Evolutionary conservation across 2,329 filamentous ascomycete species (phyloP), one percentile per base, ranked within the genome.

Genomic region (Cephalotrichum gorgonifer): DNA sequence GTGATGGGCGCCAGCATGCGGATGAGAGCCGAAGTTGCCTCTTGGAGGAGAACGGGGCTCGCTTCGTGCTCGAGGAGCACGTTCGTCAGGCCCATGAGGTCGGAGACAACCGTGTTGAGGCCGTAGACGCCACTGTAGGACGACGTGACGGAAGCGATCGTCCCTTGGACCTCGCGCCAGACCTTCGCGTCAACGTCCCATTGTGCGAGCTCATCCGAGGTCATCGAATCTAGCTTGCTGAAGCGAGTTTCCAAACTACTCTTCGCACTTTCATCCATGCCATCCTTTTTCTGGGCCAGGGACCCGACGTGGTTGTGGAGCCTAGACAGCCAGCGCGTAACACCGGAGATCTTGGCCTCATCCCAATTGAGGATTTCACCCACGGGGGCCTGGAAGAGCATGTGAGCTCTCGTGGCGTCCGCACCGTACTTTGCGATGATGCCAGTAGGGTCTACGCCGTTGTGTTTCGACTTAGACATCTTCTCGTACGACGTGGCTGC

Each of bases 381-480:
- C 14, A 94, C 85, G 0, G 89, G 88, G 1, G 89, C 89, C 57
- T 90, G 86, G 69, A 95, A 95, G 6, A 95, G 74, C 61, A 95
- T 86, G 61, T 95, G 89, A 4, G 88, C 88, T 50, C 89, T 75
- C 2, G 86, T 89, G 6, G 86, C 83, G 62, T 95, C 89, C 2
- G 88, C 86, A 22, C 89, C 89, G 57, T 93, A 84, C 55, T 78
- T 80, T 7, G 73, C 68, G 50, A 93, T 87, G 54, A 85, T 86
- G 0, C 70, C 72, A 0, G 78, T 81, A 0, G 89, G 89, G 60
- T 95, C 88, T 6, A 95, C 87, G 25, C 89, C 89, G 60, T 95
- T 95, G 68, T 93, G 75, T 64, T 95, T 95, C 58, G 87, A 94
- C 67, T 95, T 95, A 35, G 86, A 93, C 89, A 95, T 95, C 62